Conservation (phyloP, 1,284 basidiomycete genomes). For the Puccinia polysora region DNA sequence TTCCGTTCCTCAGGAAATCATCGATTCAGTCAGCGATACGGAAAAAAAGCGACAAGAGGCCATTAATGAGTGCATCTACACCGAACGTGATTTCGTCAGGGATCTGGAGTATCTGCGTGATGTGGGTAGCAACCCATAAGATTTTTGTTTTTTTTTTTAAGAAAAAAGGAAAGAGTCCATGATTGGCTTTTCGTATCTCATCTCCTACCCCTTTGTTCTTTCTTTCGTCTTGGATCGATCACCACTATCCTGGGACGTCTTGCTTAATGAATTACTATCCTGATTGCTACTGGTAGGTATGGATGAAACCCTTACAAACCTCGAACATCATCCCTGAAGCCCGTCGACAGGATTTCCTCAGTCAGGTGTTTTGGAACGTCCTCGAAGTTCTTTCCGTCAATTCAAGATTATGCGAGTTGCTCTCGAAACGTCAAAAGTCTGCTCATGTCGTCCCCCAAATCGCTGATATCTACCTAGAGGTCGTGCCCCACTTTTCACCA, state of each 20-base stretch:
- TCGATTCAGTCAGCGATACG: slow-evolving; percentile 80
- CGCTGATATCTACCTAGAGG: slow-evolving; percentile 84
- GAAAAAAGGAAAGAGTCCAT: too few relatives aligned
- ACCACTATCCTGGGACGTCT: background rate
- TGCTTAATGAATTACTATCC: background rate
- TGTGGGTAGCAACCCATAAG: slow-evolving; percentile 58
- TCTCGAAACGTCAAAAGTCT: slow-evolving; percentile 90
- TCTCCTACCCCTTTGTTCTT: slow-evolving; percentile 9
- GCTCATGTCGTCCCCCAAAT: slow-evolving; percentile 87
- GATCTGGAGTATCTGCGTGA: slow-evolving; percentile 98
- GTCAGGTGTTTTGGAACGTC: slow-evolving; percentile 97
- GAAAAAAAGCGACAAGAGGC: slow-evolving; percentile 98
- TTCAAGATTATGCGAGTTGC: slow-evolving; percentile 78
- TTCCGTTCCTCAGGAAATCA: slow-evolving; percentile 87
- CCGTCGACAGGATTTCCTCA: slow-evolving; percentile 78
- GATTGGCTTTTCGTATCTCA: slow-evolving; percentile 30
- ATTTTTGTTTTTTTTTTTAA: too few relatives aligned
- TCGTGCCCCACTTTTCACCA: slow-evolving; percentile 78
- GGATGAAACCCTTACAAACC: slow-evolving; percentile 77
- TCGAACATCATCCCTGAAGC: slow-evolving; percentile 71
- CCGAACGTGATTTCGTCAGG: slow-evolving; percentile 93
- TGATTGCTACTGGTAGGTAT: slow-evolving; percentile 59
- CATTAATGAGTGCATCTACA: slow-evolving; percentile 98
- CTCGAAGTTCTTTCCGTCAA: slow-evolving; percentile 90
- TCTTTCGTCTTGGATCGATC: too few relatives aligned